Evolutionary conservation across 805 yeast species (phyloP).

Genomic region (Scheffersomyces amazonensis): DNA sequence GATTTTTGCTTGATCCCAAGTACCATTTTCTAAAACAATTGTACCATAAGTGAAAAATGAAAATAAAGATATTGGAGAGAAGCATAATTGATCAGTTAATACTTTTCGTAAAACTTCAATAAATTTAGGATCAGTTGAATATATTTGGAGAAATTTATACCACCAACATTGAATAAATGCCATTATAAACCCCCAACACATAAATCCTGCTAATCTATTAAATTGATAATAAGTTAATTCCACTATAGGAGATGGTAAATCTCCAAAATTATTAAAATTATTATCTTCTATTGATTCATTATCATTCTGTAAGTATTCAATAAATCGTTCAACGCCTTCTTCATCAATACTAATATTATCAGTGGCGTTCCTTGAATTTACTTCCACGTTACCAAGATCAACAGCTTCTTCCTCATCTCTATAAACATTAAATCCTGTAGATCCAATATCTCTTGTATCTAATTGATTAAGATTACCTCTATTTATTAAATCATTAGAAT

Average conservation of each 20-base stretch:
- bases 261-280: slow-evolving; percentile 2
- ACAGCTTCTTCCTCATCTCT: slow-evolving; percentile 9
- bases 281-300: slow-evolving; percentile 12
- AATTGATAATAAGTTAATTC: slow-evolving; percentile 53
- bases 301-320: slow-evolving; percentile 33
- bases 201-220: slow-evolving; percentile 71
- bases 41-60: slow-evolving; percentile 84
- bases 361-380: background rate
- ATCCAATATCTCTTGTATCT: background rate
- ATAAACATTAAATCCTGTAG: background rate
- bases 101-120: slow-evolving; percentile 85
- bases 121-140: slow-evolving; percentile 76
- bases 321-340: slow-evolving; percentile 19
- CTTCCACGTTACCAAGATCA: background rate
- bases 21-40: slow-evolving; percentile 73
- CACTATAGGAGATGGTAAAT: slow-evolving; percentile 6
- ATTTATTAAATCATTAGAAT: slow-evolving; percentile 14
- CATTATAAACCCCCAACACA: slow-evolving; percentile 82
- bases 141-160: slow-evolving; percentile 83
- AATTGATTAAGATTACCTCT: background rate
- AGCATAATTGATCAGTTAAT: slow-evolving; percentile 83
- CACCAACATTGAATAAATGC: slow-evolving; percentile 85
- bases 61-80: slow-evolving; percentile 81
- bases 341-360: slow-evolving; percentile 11
- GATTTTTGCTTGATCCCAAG: slow-evolving; percentile 55